Evolutionary conservation across 208 protist genomes (phyloP).

Genomic region (Trypanosoma grayi): DNA sequence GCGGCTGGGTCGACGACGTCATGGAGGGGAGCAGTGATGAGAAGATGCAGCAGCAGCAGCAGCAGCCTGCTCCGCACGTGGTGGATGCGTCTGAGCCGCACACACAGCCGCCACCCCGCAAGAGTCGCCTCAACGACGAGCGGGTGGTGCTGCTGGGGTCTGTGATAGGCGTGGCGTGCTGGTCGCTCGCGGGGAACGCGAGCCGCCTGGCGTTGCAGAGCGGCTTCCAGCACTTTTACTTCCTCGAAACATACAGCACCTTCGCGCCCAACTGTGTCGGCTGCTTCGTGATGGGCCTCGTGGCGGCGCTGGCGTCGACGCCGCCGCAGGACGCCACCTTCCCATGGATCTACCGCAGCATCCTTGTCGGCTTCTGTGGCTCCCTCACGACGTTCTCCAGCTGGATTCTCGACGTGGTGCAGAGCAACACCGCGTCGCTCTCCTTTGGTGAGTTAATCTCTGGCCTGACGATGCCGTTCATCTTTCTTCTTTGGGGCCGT

Average conservation of each 20-base stretch:
- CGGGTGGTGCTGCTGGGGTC: slow-evolving; percentile 10
- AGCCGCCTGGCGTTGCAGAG: slow-evolving; percentile 34
- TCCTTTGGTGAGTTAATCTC: slow-evolving; percentile 47
- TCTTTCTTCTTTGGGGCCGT: slow-evolving; percentile 47
- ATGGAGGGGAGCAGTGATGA: background rate
- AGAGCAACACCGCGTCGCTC: slow-evolving; percentile 22
- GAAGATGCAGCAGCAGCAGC: background rate
- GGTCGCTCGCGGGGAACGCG: slow-evolving; percentile 48
- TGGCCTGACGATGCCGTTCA: slow-evolving; percentile 49
- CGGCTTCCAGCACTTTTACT: slow-evolving; percentile 13
- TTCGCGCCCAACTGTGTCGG: slow-evolving; percentile 46
- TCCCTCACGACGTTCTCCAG: slow-evolving; percentile 56
- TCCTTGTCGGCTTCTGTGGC: slow-evolving; percentile 59
- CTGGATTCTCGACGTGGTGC: slow-evolving; percentile 46
- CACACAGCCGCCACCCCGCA: background rate
- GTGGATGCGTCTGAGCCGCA: background rate
- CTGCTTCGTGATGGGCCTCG: slow-evolving; percentile 41
- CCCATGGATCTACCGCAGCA: slow-evolving; percentile 30
- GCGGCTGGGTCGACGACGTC: no score
- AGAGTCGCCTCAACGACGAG: background rate
- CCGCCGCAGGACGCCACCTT: slow-evolving; percentile 2
- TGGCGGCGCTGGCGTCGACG: slow-evolving; percentile 18
- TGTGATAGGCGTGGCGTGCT: slow-evolving; percentile 37
- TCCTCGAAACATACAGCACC: slow-evolving; percentile 42
- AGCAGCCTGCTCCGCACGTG: background rate